Base-by-base conservation (phyloP, 345 rosid species). In the Passiflora organensis region DNA sequence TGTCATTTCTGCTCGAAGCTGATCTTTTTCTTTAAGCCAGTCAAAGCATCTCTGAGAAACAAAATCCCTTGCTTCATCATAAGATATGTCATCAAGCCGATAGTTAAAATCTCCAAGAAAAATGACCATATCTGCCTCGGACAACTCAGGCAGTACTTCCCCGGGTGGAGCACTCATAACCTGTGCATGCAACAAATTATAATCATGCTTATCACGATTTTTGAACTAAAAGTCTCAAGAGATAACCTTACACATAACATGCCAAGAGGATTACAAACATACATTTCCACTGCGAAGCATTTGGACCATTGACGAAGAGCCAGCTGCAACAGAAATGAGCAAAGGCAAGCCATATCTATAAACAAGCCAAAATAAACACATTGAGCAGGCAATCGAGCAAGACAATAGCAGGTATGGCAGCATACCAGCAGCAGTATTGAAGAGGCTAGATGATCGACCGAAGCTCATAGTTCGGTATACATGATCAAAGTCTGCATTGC, bases 21-120 rank as follows among this genome's bases (percentile, higher is more conserved):
- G 99, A 76, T 94, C 96, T 58, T 68, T 85, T 77, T 89, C 96
- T 78, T 95, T 80, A 51, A 89, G 96, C 99, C 99, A 89, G 67
- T 94, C 99, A 45, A 94, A 89, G 77, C 87, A 71, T 76, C 99
- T 85, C 66, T 89, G 99, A 14, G 99, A 89, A 45, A 94, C 87
- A 56, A 89, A 87, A 72, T 94, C 99, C 71, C 99, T 75, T 55
- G 99, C 99, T 77, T 94, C 97, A 65, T 94, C 99, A 55, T 87
- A 94, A 52, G 99, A 83, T 72, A 94, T 94, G 51, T 88, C 97
- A 61, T 80, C 89, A 48, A 94, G 93, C 56, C 99, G 73, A 69
- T 89, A 94, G 69, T 89, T 94, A 59, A 94, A 87, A 68, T 94
- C 99, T 6, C 99, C 99, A 14, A 83, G 75, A 70, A 94, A 94